Evolutionary conservation across 192 early-diverging fungal genomes (phyloP).

Genomic region (Helicostylum pulchrum): DNA sequence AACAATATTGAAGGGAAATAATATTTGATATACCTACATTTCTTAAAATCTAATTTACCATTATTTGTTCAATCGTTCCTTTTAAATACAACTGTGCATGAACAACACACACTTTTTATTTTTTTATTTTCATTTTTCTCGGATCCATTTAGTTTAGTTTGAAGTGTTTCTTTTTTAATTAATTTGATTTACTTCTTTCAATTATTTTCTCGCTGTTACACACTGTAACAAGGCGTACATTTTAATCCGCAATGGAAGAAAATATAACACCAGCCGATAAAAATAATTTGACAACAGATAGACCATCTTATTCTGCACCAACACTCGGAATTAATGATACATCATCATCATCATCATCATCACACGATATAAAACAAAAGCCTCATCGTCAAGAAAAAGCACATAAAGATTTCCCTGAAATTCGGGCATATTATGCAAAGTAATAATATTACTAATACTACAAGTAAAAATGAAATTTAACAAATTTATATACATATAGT

Average conservation of each 20-base stretch:
- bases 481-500: background rate
- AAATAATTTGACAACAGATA: no score
- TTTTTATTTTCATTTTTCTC: constrained; percentile 1
- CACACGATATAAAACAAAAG: background rate
- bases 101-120: no score
- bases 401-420: constrained; percentile 18
- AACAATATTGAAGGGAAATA: background rate
- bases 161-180: constrained; percentile 1
- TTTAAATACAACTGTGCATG: constrained; percentile 23
- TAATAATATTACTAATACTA: no score
- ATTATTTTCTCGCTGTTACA: background rate
- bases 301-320: no score
- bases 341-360: no score
- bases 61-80: constrained; percentile 7
- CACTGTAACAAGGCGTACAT: background rate
- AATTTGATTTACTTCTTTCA: background rate
- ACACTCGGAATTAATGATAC: no score
- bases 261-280: background rate
- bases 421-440: constrained; percentile 29
- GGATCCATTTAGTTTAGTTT: background rate
- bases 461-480: no score
- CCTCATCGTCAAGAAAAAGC: background rate
- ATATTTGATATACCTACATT: background rate
- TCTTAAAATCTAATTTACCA: background rate
- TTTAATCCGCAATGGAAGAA: background rate